These are phyloP conservation scores for Carex pumila DNA, from an alignment of 176 grass and related monocot genomes.

Conservation along the genomic window DNA sequence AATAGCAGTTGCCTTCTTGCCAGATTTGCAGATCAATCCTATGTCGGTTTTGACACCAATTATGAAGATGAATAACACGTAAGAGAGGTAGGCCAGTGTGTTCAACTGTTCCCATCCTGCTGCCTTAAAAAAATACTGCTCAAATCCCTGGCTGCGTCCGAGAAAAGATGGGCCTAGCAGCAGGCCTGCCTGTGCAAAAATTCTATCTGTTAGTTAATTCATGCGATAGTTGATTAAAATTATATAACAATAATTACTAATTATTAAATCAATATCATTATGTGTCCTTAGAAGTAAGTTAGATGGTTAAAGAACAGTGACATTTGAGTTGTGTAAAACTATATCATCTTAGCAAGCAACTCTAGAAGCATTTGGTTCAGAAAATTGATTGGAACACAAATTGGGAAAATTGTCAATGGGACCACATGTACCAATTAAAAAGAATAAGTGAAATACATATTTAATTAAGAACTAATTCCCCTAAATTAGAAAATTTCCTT, in stretches of 20 bases:
- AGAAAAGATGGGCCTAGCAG: constrained; percentile 56
- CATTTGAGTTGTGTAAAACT: background rate
- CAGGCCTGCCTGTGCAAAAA: constrained; percentile 36
- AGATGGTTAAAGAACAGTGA: background rate
- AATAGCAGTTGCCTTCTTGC: constrained; percentile 61
- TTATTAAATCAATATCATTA: background rate
- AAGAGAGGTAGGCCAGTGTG: constrained; percentile 47
- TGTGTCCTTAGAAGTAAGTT: background rate
- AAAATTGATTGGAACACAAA: background rate
- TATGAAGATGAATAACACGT: constrained; percentile 55
- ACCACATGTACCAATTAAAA: background rate
- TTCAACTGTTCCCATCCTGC: constrained; percentile 54
- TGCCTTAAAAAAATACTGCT: constrained; percentile 40
- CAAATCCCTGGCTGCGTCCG: constrained; percentile 8
- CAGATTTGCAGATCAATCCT: constrained; percentile 56
- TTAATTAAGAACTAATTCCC: background rate
- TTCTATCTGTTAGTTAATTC: constrained; percentile 2
- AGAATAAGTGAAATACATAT: background rate
- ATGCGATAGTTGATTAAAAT: background rate
- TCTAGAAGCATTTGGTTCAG: background rate
- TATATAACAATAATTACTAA: background rate
- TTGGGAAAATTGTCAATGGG: background rate
- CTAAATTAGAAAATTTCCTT: background rate
- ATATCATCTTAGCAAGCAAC: background rate
- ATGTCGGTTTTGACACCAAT: constrained; percentile 81